Base-by-base conservation (phyloP, 208 protist species). In the Acanthamoeba castellanii region DNA sequence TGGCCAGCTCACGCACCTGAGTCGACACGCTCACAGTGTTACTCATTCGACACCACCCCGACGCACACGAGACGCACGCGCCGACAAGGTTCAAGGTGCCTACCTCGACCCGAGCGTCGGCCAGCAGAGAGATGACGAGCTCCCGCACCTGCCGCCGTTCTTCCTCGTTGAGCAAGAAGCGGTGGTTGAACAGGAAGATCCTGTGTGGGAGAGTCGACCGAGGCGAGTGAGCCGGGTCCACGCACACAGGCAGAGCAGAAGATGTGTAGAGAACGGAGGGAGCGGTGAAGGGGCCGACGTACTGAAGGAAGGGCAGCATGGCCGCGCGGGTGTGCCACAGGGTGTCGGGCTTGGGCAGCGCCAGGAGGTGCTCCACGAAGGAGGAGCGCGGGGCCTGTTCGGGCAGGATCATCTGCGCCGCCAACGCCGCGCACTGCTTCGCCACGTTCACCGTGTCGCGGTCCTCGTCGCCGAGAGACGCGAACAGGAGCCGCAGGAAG, bases 231-330 rank as follows among this genome's bases (percentile, higher is more conserved):
- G 37, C 37, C 37, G 3, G 1, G 37, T 3, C 37, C 37, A 42
- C 37, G 37, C 37, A 42, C 37, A n/a, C n/a, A n/a, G n/a, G n/a
- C n/a, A n/a, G n/a, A 42, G 37, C 37, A 42, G 37, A 42, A 42
- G 37, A 42, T 3, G 37, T 42, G n/a, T n/a, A n/a, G n/a, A 42
- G 3, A 42, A 3, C 37, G 37, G 37, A 42, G 2, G 37, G 37
- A 42, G 37, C 3, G 37, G 37, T 42, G 37, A 42, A 42, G 37
- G 37, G 2, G 37, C 37, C 37, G 59, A 70, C 85, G 32, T 72
- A 92, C 85, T 92, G 85, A n/a, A 92, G 85, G 55, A 92, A 61
- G 16, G 85, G 85, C 20, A 92, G 85, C 47, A 92, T 42, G 42
- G 85, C 47, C 16, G 85, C 85, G 3, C 85, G 42, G 18, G 32